Percentiles rank a stretch among this genome's conserved stretches.
phyloP scores from a whole-genome alignment of 441 rosid genomes.

The Isatis lusitanica region DNA sequence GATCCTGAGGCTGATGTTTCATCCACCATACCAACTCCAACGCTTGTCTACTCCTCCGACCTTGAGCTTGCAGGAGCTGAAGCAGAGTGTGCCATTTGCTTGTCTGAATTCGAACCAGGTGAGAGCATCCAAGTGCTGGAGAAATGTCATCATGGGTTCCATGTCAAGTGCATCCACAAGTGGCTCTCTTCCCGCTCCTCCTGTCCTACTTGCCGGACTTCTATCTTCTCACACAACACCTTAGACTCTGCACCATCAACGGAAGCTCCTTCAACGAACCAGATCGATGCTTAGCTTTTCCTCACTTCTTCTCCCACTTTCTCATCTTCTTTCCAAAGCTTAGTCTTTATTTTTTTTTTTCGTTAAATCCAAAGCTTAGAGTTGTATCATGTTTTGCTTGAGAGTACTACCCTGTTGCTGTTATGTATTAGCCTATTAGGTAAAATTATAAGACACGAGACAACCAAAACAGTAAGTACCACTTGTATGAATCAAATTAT shows the following conservation, averaged over 20 bases:
- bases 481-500: conserved; percentile 9
- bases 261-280: too few relatives aligned
- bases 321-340: neutral
- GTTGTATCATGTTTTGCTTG: conserved; percentile 25
- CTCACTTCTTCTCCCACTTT: neutral
- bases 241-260: conserved; percentile 6
- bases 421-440: neutral
- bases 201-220: conserved; percentile 78
- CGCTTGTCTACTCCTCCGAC: conserved; percentile 45
- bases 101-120: conserved; percentile 74
- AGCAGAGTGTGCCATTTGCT: conserved; percentile 76
- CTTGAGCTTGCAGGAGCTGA: conserved; percentile 52
- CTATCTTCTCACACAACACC: conserved; percentile 39
- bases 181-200: conserved; percentile 63
- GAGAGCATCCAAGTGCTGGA: conserved; percentile 64
- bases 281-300: conserved; percentile 19
- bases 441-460: neutral
- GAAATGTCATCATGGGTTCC: conserved; percentile 76
- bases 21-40: conserved; percentile 26
- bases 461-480: neutral
- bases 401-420: conserved; percentile 12
- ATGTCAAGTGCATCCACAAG: conserved; percentile 58
- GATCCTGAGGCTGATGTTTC: conserved; percentile 27
- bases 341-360: neutral
- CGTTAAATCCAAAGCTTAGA: neutral